Evolutionary conservation across 2,329 filamentous ascomycete species (phyloP).

Genomic region (Colletotrichum sp.): DNA sequence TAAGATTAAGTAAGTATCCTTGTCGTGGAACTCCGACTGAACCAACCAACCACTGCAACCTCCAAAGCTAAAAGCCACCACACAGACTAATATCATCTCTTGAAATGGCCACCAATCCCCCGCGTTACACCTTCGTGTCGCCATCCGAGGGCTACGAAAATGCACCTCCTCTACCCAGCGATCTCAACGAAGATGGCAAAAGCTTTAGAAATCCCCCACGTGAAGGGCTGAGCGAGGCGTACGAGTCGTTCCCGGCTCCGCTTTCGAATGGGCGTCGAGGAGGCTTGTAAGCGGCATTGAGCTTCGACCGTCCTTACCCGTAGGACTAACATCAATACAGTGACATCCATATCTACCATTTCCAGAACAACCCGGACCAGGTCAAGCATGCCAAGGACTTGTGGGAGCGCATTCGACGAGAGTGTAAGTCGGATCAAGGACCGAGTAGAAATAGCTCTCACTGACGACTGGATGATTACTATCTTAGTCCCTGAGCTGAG

Average conservation of each 20-base stretch:
- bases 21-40: not conserved
- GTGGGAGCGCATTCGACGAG: conserved; percentile 78
- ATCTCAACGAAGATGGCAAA: conserved; percentile 76
- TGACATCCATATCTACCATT: conserved; percentile 87
- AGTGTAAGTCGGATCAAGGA: conserved; percentile 63
- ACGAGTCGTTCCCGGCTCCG: conserved; percentile 71
- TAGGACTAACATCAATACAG: conserved; percentile 34
- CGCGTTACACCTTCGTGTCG: conserved; percentile 55
- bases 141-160: conserved; percentile 64
- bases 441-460: not conserved
- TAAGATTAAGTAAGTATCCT: not conserved
- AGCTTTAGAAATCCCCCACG: conserved; percentile 72
- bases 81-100: not conserved
- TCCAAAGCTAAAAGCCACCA: not conserved
- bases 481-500: conserved; percentile 78
- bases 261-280: conserved; percentile 69
- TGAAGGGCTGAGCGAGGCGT: conserved; percentile 68
- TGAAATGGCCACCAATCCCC: conserved; percentile 32
- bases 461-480: not conserved
- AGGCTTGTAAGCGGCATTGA: conserved; percentile 65
- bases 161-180: conserved; percentile 60
- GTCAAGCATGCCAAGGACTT: conserved; percentile 72
- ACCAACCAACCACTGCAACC: not conserved
- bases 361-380: conserved; percentile 67
- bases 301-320: not conserved